phyloP scores from a whole-genome alignment of 176 grass and related monocot species.

The Aegilops longissima region DNA sequence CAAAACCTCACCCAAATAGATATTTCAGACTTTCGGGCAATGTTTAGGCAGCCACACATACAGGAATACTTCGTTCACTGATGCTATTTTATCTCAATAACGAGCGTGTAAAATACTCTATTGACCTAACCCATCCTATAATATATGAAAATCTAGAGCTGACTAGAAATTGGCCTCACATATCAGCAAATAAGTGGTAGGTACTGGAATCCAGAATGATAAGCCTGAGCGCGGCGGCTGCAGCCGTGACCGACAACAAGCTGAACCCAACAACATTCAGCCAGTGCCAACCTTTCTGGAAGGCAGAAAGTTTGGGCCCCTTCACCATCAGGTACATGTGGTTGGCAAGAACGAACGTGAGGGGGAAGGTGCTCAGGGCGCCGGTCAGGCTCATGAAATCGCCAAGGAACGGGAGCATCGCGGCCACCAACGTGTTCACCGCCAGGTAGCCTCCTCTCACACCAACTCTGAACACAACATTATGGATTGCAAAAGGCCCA shows the following conservation, averaged over 20 bases:
- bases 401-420: conserved; percentile 75
- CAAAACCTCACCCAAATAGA: not conserved
- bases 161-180: conserved; percentile 40
- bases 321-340: conserved; percentile 93
- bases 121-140: not conserved
- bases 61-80: not conserved
- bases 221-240: conserved; percentile 74
- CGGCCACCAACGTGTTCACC: conserved; percentile 83
- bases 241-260: conserved; percentile 50
- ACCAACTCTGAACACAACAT: conserved; percentile 61
- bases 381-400: conserved; percentile 99
- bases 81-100: not conserved
- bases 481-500: conserved; percentile 68
- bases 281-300: conserved; percentile 87
- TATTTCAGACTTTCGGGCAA: not conserved
- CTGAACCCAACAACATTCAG: conserved; percentile 81
- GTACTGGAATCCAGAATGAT: conserved; percentile 75
- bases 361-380: conserved; percentile 85
- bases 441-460: conserved; percentile 91
- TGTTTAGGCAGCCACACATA: not conserved
- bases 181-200: conserved; percentile 93
- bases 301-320: conserved; percentile 48
- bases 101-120: not conserved
- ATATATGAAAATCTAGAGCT: not conserved
- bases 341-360: conserved; percentile 93